Evolutionary conservation across 345 rosid genomes (phyloP).

Genomic region (Hibiscus syriacus): DNA sequence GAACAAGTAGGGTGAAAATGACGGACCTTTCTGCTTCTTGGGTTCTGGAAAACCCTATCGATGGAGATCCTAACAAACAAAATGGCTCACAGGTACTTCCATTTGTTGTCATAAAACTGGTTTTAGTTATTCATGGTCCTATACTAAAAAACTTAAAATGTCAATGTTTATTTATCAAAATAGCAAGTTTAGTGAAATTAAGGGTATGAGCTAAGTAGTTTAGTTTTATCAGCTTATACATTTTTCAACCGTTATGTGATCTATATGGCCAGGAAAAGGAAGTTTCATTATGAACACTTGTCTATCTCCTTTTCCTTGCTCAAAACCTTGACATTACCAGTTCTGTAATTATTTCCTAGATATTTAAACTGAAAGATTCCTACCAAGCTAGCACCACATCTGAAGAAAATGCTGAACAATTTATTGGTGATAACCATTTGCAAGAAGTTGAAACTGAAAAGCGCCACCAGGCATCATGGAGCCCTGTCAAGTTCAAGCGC

Average conservation of each 20-base stretch:
- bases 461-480: constrained; percentile 26
- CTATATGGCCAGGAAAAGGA: neutral
- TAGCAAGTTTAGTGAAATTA: neutral
- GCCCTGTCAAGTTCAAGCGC: constrained; percentile 81
- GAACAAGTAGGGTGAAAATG: constrained; percentile 61
- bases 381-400: constrained; percentile 21
- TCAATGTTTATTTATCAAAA: neutral
- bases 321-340: constrained; percentile 13
- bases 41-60: constrained; percentile 64
- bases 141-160: neutral
- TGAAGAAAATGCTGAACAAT: constrained; percentile 27
- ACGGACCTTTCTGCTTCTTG: constrained; percentile 86
- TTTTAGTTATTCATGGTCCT: neutral
- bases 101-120: constrained; percentile 4
- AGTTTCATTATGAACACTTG: neutral
- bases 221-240: neutral
- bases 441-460: constrained; percentile 25
- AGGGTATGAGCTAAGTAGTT: neutral
- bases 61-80: constrained; percentile 28
- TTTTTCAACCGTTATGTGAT: neutral
- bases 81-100: constrained; percentile 44
- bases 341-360: too few relatives aligned
- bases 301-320: neutral
- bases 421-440: constrained; percentile 18
- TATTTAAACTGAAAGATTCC: constrained; percentile 29